A percentile compares a stretch with the other conserved stretches of the same genome.
Conservation (phyloP, 257 asterid genomes). For the Galeopsis tetrahit region DNA sequence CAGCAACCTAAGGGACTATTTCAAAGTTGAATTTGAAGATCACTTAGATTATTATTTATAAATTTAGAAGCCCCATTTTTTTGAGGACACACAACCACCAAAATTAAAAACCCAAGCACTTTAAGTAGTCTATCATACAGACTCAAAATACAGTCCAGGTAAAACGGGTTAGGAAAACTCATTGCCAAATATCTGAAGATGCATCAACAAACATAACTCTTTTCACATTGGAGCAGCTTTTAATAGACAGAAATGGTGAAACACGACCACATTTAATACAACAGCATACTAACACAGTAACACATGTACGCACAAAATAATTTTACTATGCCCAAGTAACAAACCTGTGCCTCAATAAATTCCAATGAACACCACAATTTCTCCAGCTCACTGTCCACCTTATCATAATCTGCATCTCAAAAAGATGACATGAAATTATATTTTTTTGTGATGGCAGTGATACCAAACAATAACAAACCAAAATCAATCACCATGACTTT, state of each 20-base stretch:
- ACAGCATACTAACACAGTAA: neutral
- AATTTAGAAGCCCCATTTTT: too few species aligned
- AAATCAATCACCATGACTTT: neutral
- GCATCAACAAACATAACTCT: neutral
- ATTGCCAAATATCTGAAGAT: conserved; percentile 1
- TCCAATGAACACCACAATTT: conserved; percentile 60
- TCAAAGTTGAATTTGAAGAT: too few species aligned
- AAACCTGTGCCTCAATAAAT: conserved; percentile 66
- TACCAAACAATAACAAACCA: conserved; percentile 13
- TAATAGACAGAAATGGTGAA: conserved; percentile 9
- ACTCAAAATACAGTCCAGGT: neutral
- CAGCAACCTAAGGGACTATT: neutral
- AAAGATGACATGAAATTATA: conserved; percentile 2
- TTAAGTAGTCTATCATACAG: conserved; percentile 1
- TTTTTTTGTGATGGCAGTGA: neutral
- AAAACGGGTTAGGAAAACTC: neutral
- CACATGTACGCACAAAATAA: conserved; percentile 5
- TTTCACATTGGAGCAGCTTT: neutral
- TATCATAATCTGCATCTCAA: conserved; percentile 52
- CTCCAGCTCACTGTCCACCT: conserved; percentile 65
- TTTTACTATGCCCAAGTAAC: conserved; percentile 26
- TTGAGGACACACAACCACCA: too few species aligned
- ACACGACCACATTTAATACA: conserved; percentile 2
- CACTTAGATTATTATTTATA: too few species aligned
- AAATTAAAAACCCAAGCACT: neutral